Evolutionary conservation across 1,284 basidiomycete species (phyloP), one percentile per base, ranked within the genome.

Genomic region (Rhodotorula sp.): DNA sequence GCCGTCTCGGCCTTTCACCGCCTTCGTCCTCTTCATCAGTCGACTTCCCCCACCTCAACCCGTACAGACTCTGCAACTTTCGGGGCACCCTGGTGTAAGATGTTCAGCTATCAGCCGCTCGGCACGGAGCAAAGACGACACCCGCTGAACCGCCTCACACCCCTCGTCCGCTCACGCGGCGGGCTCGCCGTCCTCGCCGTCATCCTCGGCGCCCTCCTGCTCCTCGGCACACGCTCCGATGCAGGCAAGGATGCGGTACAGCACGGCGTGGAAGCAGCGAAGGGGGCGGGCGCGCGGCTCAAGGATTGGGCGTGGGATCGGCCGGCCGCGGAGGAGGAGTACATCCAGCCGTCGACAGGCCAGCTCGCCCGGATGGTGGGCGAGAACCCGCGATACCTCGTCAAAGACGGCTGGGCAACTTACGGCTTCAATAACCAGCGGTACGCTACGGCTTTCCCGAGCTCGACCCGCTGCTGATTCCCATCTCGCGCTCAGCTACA

Each of bases 401-500:
- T 54, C 50, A 66, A 66, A 34, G 65, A 66, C 50, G 58, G 58
- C 32, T 66, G 65, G 65, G 58, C 65, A 9, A 41, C 57, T 0
- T 66, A 66, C 32, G 65, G 65, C 46, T 66, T 41, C 39, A 63
- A 63, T 53, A 63, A 63, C 27, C 64, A 57, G 36, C 50, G 44
- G 51, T 64, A 21, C 32, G 32, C 17, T 4, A n/a, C 2, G n/a
- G 12, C 39, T 27, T 53, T 27, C 37, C 29, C 7, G 3, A 2
- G 10, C 25, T 25, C n/a, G 10, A 15, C 32, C 36, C 17, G 2
- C 25, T 0, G 15, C 17, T 39, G 13, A 19, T 7, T 17, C 15
- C 60, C 1, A 7, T 29, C 46, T 25, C 46, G 15, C 22, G 1
- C 56, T 25, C 57, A 62, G 82, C 21, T 82, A 82, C 62, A 82